Evolutionary conservation across 1,284 basidiomycete genomes (phyloP), one percentile per base, ranked within the genome.

Genomic region (Pseudomicrostroma phylloplanum): DNA sequence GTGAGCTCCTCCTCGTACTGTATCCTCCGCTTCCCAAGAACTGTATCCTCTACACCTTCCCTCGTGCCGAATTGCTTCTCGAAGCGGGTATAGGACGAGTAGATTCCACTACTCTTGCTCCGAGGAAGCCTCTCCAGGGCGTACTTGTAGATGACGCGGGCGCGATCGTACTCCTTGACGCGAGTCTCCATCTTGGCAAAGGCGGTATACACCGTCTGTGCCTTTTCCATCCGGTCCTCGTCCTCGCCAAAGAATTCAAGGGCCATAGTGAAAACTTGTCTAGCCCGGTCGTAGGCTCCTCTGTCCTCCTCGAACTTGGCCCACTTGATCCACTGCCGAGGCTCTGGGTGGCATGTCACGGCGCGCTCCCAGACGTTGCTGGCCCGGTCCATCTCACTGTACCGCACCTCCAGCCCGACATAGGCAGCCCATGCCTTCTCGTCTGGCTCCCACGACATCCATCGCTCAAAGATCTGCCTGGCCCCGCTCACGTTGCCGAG

Each of bases 381-480:
- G 1, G 92, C 94, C 12, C 92, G 85, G 72, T 97, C 94, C 43
- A 87, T 81, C 81, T 99, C 96, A 67, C 88, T 83, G 80, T 98
- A 98, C 55, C 94, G 85, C 76, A 90, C 87, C 82, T 99, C 96
- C 79, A 98, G 70, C 83, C 82, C 96, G 94, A 98, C 91, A 81
- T 96, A 98, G 12, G 91, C 91, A 77, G 92, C 89, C 96, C 94
- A 98, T 6, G 94, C 92, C 82, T 96, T 97, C 85, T 98, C 96
- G 75, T 97, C 92, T 0, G 96, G 96, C 79, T 98, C 92, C 96
- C 96, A 98, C 68, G 89, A 85, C 92, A 98, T 96, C 94, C 94
- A 98, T 55, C 94, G 85, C 81, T 99, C 96, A 74, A 98, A 98
- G 62, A 98, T 90, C 79, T 97, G 93, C 11, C 94, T 87, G 0